Evolutionary conservation across 2,329 filamentous ascomycete genomes (phyloP).

Genomic region (Epichloe festucae): DNA sequence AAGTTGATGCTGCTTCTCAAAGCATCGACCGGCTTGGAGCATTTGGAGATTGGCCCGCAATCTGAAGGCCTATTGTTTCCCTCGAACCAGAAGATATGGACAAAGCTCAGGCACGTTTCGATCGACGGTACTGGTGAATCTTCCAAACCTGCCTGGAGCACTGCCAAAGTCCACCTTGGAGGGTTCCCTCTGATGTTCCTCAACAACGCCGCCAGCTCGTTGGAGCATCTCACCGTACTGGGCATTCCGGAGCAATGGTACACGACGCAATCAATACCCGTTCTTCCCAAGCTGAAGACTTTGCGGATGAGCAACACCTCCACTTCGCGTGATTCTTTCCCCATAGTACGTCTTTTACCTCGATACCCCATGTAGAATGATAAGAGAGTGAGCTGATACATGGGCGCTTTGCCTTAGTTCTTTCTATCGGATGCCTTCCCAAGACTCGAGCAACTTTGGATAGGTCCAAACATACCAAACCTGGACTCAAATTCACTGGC

Average conservation of each 20-base stretch:
- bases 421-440: constrained; percentile 8
- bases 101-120: constrained; percentile 6
- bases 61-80: constrained; percentile 3
- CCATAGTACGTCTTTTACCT: constrained; percentile 3
- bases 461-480: constrained; percentile 14
- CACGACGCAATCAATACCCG: constrained; percentile 4
- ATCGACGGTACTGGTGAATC: constrained; percentile 5
- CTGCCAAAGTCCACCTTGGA: constrained; percentile 2
- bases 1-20: constrained; percentile 16
- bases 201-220: constrained; percentile 6
- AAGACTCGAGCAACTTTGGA: constrained; percentile 19
- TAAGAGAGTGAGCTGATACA: background rate
- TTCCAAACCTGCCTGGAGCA: constrained; percentile 5
- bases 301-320: constrained; percentile 15
- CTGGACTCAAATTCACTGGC: constrained; percentile 6
- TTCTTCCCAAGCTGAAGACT: constrained; percentile 17
- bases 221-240: constrained; percentile 13
- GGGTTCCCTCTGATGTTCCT: constrained; percentile 8
- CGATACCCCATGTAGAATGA: too few species aligned
- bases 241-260: constrained; percentile 12
- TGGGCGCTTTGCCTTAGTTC: constrained; percentile 11
- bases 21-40: constrained; percentile 15
- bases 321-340: background rate
- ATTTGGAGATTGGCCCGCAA: constrained; percentile 13
- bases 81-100: constrained; percentile 2